Conservation (phyloP, 2,329 filamentous ascomycete genomes). For the Ceratocystis variospora region DNA sequence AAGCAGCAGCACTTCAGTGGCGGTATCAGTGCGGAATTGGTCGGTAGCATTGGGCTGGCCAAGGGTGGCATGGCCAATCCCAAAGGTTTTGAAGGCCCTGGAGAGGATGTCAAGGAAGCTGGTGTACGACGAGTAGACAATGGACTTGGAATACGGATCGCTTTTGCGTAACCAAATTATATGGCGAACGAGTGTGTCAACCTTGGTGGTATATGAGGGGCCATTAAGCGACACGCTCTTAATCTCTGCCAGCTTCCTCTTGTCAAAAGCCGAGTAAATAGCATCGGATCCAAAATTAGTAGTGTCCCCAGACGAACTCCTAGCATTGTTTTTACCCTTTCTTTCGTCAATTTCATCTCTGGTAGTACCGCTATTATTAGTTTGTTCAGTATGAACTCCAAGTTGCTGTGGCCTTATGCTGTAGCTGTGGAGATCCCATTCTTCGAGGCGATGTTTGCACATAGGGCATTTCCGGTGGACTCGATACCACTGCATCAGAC, state of each 20-base stretch:
- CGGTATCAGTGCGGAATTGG: constrained; percentile 61
- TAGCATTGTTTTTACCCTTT: not conserved
- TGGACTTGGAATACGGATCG: constrained; percentile 76
- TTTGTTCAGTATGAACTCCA: constrained; percentile 39
- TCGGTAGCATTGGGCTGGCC: constrained; percentile 54
- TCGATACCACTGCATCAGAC: constrained; percentile 65
- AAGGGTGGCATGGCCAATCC: constrained; percentile 61
- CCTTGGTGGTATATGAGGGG: constrained; percentile 73
- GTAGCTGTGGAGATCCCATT: constrained; percentile 68
- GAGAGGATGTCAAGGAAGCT: constrained; percentile 62
- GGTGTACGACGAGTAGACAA: constrained; percentile 73
- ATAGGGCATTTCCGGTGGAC: constrained; percentile 65
- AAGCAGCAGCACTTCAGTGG: constrained; percentile 69
- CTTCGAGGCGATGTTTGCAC: constrained; percentile 58
- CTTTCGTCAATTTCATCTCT: not conserved
- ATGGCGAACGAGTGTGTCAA: constrained; percentile 71
- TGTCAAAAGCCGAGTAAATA: constrained; percentile 64
- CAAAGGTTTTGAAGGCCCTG: constrained; percentile 54
- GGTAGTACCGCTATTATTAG: constrained; percentile 26
- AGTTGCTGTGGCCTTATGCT: constrained; percentile 66
- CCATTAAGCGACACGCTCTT: constrained; percentile 62
- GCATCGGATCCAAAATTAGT: not conserved
- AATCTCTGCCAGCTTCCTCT: constrained; percentile 61
- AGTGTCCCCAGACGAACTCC: not conserved
- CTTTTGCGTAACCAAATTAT: constrained; percentile 71